Base-by-base conservation (phyloP, 352 stramenopile genomes). In the Phytopythium mirpurense region DNA sequence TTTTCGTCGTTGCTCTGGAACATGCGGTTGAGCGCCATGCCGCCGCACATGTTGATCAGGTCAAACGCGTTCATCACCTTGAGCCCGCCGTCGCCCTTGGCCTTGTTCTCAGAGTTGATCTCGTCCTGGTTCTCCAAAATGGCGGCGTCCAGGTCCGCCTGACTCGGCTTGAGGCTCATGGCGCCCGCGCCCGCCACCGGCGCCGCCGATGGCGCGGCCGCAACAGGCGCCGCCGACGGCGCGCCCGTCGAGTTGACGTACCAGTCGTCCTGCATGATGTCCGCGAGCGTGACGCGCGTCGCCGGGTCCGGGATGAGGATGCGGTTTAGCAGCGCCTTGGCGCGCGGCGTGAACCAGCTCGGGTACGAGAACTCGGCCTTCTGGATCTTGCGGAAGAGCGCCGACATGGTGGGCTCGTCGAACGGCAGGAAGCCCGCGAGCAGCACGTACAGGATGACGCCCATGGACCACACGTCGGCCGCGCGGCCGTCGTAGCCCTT, bases 371-470 rank as follows among this genome's bases (percentile, higher is more conserved):
- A 98, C 58, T 98, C 90, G 32, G 90, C 96, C 56, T 90, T 95
- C 62, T 98, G 91, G 63, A 99, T 99, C 72, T 98, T 98, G 50
- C 86, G 79, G 71, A 99, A 99, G 10, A 99, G 75, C 41, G 88
- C 92, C 42, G 88, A 92, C 86, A 98, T 98, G 3, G 87, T 97
- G 1, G 86, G 84, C 57, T 98, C 93, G 58, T 98, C 93, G 52
- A 98, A 98, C 34, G 93, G 93, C 34, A 98, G 64, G 62, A 97
- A 98, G 12, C 93, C 93, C 31, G 86, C 86, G 37, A 96, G 78
- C 54, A 97, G 62, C 34, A 96, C 87, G 68, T 99, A 99, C 32
- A 99, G 78, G 56, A 99, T 99, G 18, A 99, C 97, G 47, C 97
- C 97, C 57, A 97, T 97, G 37, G 88, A 98, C 97, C 97, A 99